Conservation (phyloP, 2,329 filamentous ascomycete genomes). For the Microdochium bolleyi region DNA sequence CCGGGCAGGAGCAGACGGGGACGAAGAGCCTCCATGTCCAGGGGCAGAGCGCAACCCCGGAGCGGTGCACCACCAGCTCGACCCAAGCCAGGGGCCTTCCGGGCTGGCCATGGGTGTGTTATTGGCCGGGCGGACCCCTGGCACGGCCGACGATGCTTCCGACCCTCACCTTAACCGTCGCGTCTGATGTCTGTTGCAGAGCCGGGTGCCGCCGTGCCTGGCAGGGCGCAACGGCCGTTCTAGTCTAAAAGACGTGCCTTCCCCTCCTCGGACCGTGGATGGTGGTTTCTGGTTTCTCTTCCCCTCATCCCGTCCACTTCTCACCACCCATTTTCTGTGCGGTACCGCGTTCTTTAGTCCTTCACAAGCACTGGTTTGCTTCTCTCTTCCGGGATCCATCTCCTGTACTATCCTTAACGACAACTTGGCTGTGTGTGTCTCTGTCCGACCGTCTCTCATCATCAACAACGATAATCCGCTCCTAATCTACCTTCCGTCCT, state of each 20-base stretch:
- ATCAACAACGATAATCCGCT: constrained; percentile 19
- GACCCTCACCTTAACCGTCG: not conserved
- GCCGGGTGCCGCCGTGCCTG: constrained; percentile 3
- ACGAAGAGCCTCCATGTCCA: too few species aligned
- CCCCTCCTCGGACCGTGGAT: constrained; percentile 11
- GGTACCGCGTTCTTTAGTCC: not conserved
- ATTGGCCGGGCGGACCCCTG: not conserved
- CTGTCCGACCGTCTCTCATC: constrained; percentile 1
- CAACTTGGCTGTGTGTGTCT: not conserved
- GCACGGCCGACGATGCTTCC: not conserved
- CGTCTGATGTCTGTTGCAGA: not conserved
- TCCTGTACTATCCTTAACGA: constrained; percentile 21
- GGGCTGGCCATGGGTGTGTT: not conserved
- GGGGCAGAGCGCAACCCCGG: too few species aligned
- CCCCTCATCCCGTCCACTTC: constrained; percentile 21
- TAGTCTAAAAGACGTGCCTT: constrained; percentile 17
- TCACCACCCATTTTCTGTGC: constrained; percentile 17
- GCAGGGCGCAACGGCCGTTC: not conserved
- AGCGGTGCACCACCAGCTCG: too few species aligned
- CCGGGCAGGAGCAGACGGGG: not conserved
- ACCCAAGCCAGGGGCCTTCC: too few species aligned
- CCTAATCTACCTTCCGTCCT: constrained; percentile 9
- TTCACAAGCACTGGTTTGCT: constrained; percentile 43
- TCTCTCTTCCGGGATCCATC: constrained; percentile 26
- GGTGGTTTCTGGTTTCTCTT: constrained; percentile 16